Percentiles rank a stretch among this genome's conserved stretches.
These are phyloP conservation scores for Pseudogymnoascus sp. DNA, from an alignment of 2,329 filamentous ascomycete species.

Conservation along the genomic window DNA sequence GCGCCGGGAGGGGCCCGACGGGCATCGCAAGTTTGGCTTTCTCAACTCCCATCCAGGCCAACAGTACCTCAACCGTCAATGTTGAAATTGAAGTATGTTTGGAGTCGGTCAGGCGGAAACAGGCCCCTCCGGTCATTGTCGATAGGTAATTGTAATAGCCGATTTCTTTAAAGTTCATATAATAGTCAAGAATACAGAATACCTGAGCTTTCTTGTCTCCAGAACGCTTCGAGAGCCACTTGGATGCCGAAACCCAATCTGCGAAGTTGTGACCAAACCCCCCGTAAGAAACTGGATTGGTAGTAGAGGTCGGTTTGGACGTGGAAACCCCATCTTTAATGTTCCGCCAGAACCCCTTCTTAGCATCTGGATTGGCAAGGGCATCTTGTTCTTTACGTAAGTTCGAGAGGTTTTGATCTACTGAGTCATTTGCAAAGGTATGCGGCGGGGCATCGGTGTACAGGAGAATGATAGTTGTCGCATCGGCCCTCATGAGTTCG, in stretches of 20 bases:
- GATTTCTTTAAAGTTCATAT: conserved; percentile 14
- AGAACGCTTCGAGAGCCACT: conserved; percentile 24
- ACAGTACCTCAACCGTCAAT: background rate
- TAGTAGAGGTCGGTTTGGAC: background rate
- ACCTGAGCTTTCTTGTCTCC: conserved; percentile 37
- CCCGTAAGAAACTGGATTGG: conserved; percentile 24
- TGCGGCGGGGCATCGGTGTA: conserved; percentile 45
- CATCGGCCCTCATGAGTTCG: conserved; percentile 39
- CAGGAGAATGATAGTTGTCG: conserved; percentile 42
- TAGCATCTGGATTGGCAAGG: background rate
- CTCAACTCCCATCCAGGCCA: conserved; percentile 1
- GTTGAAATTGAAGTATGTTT: background rate
- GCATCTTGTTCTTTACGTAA: background rate
- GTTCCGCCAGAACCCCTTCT: background rate
- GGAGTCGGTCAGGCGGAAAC: background rate
- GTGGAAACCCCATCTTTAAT: background rate
- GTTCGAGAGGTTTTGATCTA: background rate
- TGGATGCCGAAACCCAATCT: conserved; percentile 38
- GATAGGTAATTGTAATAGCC: conserved; percentile 2
- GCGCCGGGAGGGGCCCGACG: background rate
- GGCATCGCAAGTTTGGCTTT: background rate
- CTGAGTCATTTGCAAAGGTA: conserved; percentile 24
- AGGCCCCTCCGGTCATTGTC: background rate
- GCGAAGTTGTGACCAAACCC: conserved; percentile 31
- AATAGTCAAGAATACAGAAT: conserved; percentile 34